Base-by-base conservation (phyloP, 106 monocot genomes). In the Platanthera zijinensis region DNA sequence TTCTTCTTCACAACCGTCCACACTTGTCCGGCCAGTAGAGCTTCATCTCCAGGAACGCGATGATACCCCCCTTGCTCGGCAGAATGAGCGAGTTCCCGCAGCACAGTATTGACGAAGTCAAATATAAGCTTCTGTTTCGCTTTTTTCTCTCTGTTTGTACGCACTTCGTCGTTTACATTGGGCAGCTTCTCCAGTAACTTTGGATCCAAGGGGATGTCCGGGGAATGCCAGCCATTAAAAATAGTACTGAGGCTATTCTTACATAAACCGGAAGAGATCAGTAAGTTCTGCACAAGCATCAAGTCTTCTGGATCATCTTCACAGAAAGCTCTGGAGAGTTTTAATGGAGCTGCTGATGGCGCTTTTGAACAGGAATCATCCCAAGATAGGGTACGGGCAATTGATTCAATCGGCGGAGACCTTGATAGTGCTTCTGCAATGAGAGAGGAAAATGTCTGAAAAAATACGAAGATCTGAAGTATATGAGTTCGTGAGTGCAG, bases 401-500 rank as follows among this genome's bases (percentile, higher is more conserved):
- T 61, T 11, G 89, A 89, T 56, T 80, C 95, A 17, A 95, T 92
- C 56, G 87, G 87, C 52, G 87, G 64, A 74, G 95, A 89, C 48
- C 83, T 79, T 10, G 79, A 83, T 12, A 82, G 47, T 14, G 82
- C 71, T 79, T 85, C 85, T 85, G 85, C 45, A 79, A 12, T 52
- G 3, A 78, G 71, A 49, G 51, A n/a, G 21, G n/a, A 22, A 14
- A 9, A 39, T 39, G 18, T 50, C 11, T 13, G 39, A 45, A 15
- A 52, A 22, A 67, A 7, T 56, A 0, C 17, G 39, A 45, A 45
- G 39, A 67, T 18, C 6, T 45, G 12, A 17, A 63, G 21, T 9
- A 3, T 79, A 3, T 79, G 10, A 59, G 39, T 54, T 5, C 17
- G 30, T 14, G 15, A 57, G 47, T 74, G 18, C 12, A 47, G 57